phyloP scores from a whole-genome alignment of 495 filamentous ascomycete species.

The Aspergillus sclerotiicarbonarius region DNA sequence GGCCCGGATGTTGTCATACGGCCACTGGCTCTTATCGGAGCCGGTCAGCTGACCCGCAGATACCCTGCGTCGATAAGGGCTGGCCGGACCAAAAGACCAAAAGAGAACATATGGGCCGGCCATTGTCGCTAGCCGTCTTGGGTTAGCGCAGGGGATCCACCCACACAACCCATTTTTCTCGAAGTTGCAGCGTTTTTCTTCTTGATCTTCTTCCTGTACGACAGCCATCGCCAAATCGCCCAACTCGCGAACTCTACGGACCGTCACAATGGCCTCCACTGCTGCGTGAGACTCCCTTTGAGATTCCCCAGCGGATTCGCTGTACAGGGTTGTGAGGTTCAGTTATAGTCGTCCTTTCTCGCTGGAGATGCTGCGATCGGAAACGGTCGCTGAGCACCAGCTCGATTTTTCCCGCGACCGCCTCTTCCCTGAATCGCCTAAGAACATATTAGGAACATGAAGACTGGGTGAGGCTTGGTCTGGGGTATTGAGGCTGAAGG shows the following conservation, averaged over 20 bases:
- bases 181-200: slow-evolving; percentile 23
- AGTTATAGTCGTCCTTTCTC: slow-evolving; percentile 74
- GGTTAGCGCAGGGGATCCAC: slow-evolving; percentile 22
- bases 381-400: slow-evolving; percentile 59
- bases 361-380: slow-evolving; percentile 59
- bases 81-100: neutral
- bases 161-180: slow-evolving; percentile 40
- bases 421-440: slow-evolving; percentile 17
- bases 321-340: slow-evolving; percentile 52
- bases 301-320: slow-evolving; percentile 38
- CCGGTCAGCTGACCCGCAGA: slow-evolving; percentile 9
- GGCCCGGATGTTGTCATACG: neutral
- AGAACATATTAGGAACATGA: slow-evolving; percentile 36
- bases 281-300: slow-evolving; percentile 62
- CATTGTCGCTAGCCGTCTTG: slow-evolving; percentile 11
- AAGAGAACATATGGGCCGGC: slow-evolving; percentile 5
- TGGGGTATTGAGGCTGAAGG: slow-evolving; percentile 82
- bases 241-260: slow-evolving; percentile 41
- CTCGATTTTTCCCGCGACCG: slow-evolving; percentile 71
- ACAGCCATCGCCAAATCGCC: slow-evolving; percentile 41
- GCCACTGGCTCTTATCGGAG: slow-evolving; percentile 6
- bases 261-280: slow-evolving; percentile 50
- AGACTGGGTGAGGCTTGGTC: slow-evolving; percentile 50
- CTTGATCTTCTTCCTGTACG: slow-evolving; percentile 33
- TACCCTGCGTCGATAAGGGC: slow-evolving; percentile 38